Percentiles rank a stretch among this genome's conserved stretches.
Evolutionary conservation across 306 rosid genomes (phyloP).

Genomic region (Citrullus amarus): DNA sequence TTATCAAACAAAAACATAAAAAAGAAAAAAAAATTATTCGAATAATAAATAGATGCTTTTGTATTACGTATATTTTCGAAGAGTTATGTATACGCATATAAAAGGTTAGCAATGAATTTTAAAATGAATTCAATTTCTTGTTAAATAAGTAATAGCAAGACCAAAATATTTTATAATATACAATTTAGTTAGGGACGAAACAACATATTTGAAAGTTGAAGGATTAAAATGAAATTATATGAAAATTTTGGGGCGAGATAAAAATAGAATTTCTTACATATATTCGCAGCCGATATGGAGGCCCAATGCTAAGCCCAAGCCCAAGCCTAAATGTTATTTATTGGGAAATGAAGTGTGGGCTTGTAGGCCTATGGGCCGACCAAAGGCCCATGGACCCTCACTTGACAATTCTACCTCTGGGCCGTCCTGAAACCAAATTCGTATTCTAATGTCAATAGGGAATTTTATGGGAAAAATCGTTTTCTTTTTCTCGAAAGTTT

Average conservation of each 20-base stretch:
- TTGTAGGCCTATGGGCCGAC: neutral
- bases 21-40: too few species aligned
- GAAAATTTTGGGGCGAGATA: neutral
- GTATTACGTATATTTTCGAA: too few species aligned
- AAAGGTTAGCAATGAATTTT: neutral
- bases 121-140: neutral
- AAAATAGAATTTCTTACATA: neutral
- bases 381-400: neutral
- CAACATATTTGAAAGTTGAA: neutral
- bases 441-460: too few species aligned
- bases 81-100: too few species aligned
- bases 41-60: too few species aligned
- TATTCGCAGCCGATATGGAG: neutral
- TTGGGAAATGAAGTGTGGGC: neutral
- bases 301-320: neutral
- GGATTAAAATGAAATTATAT: neutral
- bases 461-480: too few species aligned
- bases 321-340: neutral
- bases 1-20: neutral
- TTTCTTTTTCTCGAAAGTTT: too few species aligned
- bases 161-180: neutral
- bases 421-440: neutral
- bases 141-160: neutral
- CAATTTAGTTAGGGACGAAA: neutral
- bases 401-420: neutral